Conservation (phyloP, 192 early-diverging fungal species). For the Coemansia sp. region DNA sequence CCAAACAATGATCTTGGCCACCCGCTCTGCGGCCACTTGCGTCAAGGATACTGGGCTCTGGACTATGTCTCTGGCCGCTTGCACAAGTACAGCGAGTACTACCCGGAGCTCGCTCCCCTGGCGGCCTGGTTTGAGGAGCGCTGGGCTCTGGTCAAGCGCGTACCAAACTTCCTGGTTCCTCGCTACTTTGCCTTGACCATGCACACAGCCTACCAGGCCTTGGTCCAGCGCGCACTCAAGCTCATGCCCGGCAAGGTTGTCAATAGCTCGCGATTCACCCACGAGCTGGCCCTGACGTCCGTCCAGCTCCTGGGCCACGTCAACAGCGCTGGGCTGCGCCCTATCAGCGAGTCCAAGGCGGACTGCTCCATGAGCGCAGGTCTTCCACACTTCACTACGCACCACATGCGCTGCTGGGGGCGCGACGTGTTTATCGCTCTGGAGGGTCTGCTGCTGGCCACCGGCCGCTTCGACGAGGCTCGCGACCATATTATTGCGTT, state of each 20-base stretch:
- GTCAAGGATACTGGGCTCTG: constrained; percentile 87
- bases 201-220: constrained; percentile 72
- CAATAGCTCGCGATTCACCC: constrained; percentile 63
- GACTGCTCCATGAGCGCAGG: constrained; percentile 84
- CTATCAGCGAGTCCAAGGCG: constrained; percentile 37
- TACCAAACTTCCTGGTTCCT: constrained; percentile 84
- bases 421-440: constrained; percentile 95
- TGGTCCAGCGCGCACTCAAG: constrained; percentile 60
- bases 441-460: constrained; percentile 76
- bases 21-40: constrained; percentile 84
- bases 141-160: constrained; percentile 63
- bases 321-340: constrained; percentile 78
- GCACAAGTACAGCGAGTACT: constrained; percentile 19
- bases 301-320: constrained; percentile 84
- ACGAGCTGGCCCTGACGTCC: constrained; percentile 72
- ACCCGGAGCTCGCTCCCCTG: constrained; percentile 39
- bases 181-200: constrained; percentile 91
- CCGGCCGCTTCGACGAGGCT: constrained; percentile 83
- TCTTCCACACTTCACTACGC: constrained; percentile 88
- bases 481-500: constrained; percentile 85
- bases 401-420: constrained; percentile 98
- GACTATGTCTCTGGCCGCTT: constrained; percentile 84
- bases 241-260: constrained; percentile 61
- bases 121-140: constrained; percentile 78
- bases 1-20: constrained; percentile 90